Base-by-base conservation (phyloP, 345 rosid species). In the Populus davidiana region DNA sequence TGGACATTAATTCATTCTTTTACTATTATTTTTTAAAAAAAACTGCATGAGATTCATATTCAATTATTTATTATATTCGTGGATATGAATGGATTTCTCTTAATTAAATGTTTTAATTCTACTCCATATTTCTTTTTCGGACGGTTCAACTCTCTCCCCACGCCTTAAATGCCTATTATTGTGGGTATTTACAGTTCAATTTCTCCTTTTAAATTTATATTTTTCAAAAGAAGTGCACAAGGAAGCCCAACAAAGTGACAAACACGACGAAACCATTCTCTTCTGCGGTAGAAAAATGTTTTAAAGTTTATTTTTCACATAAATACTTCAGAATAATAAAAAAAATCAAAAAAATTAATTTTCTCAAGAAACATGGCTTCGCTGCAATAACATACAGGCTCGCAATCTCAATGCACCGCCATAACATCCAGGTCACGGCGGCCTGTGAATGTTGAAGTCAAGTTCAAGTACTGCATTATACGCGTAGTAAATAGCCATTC, bases 1-100 rank as follows among this genome's bases (percentile, higher is more conserved):
- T 77, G 36, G 59, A 74, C n/a, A 79, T 59, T 71, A 69, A 76
- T 76, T 84, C 50, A 31, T 78, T 82, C 29, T 44, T 61, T 67
- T n/a, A 20, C 69, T 33, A 35, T 31, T 64, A 43, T 43, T 64
- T 52, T 21, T 7, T 4, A 0, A 4, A 4, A 33, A 33, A 8
- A 56, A 21, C 1, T 21, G 13, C 11, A 13, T 56, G 62, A 3
- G 62, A n/a, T 56, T 8, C 12, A n/a, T n/a, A 3, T 56, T 56
- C 62, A 56, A 56, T 56, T 56, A 56, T n/a, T n/a, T 56, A 8
- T 2, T 49, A 17, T 52, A 33, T 12, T 66, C 2, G 64, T 38
- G 39, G 77, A 75, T 29, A 59, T 39, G 62, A n/a, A 64, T 68
- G 67, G 63, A 31, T 68, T 78, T 61, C 7, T 56, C 29, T 56